Evolutionary conservation across 441 rosid genomes (phyloP).

Genomic region (Monsonia emarginata): DNA sequence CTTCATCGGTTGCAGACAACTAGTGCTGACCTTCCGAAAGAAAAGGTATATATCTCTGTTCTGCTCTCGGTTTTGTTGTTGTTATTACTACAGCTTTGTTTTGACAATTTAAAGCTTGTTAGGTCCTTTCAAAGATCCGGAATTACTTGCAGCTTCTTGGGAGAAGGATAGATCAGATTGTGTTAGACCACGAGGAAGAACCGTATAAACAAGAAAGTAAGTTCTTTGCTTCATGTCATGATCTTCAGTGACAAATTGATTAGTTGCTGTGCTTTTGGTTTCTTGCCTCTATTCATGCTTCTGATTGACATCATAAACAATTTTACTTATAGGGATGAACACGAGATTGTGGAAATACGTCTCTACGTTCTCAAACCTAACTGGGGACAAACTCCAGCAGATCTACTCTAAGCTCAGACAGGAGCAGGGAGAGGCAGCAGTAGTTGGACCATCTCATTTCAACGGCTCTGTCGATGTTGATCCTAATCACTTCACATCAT

Average conservation of each 20-base stretch:
- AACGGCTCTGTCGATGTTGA: conserved; percentile 47
- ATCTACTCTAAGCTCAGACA: conserved; percentile 68
- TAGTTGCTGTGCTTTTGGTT: background rate
- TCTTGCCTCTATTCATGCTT: background rate
- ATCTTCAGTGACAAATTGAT: background rate
- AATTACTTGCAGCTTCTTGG: conserved; percentile 88
- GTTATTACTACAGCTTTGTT: background rate
- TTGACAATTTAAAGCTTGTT: conserved; percentile 10
- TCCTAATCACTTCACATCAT: conserved; percentile 31
- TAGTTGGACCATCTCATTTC: conserved; percentile 54
- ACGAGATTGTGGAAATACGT: conserved; percentile 89
- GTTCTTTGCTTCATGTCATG: conserved; percentile 21
- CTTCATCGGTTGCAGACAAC: conserved; percentile 81
- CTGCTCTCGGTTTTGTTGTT: background rate
- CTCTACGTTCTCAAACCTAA: conserved; percentile 79
- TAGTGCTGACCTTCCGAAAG: conserved; percentile 93
- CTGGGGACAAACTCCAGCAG: conserved; percentile 82
- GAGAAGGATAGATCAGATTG: conserved; percentile 65
- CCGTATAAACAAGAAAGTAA: conserved; percentile 74
- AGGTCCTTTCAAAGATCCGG: conserved; percentile 91
- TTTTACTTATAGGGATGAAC: conserved; percentile 60
- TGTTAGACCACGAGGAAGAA: conserved; percentile 57
- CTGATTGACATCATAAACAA: background rate
- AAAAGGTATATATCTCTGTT: conserved; percentile 38
- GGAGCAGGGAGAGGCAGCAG: conserved; percentile 69